These are phyloP conservation scores for Decorospora gaudefroyi DNA, from an alignment of 2,329 filamentous ascomycete genomes.

Conservation along the genomic window DNA sequence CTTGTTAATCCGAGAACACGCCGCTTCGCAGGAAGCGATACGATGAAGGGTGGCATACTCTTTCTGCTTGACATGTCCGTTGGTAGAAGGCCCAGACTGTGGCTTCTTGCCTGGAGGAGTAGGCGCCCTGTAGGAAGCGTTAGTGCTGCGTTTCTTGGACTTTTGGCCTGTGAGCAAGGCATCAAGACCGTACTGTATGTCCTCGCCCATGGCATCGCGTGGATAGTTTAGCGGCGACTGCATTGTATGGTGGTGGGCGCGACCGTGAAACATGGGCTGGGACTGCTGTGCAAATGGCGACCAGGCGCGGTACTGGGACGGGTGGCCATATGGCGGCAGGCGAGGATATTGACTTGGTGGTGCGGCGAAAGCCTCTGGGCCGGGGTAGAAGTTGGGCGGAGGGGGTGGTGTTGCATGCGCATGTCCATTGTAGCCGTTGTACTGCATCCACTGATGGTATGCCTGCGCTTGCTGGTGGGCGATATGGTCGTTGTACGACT, in stretches of 20 bases:
- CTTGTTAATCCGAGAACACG: conserved; percentile 31
- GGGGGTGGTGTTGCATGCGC: conserved; percentile 15
- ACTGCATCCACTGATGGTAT: conserved; percentile 29
- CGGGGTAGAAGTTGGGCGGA: conserved; percentile 7
- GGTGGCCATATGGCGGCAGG: conserved; percentile 10
- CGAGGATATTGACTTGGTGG: conserved; percentile 6
- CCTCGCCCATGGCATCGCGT: conserved; percentile 17
- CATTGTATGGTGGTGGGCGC: conserved; percentile 19
- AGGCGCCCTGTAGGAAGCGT: conserved; percentile 21
- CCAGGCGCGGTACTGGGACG: conserved; percentile 5
- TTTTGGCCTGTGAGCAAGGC: conserved; percentile 16
- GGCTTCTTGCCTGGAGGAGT: conserved; percentile 21
- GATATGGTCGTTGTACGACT: conserved; percentile 15
- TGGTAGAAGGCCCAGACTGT: conserved; percentile 18
- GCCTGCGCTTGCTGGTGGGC: conserved; percentile 24
- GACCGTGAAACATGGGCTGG: conserved; percentile 18
- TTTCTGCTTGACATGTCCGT: conserved; percentile 19
- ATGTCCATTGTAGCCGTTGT: conserved; percentile 14
- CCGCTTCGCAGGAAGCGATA: conserved; percentile 3
- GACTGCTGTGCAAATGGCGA: conserved; percentile 10
- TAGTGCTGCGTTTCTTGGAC: conserved; percentile 20
- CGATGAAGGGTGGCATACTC: conserved; percentile 27
- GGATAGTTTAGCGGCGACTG: conserved; percentile 19
- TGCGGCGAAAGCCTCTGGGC: conserved; percentile 6
- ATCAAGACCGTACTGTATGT: conserved; percentile 30